phyloP scores from a whole-genome alignment of 768 basidiomycete species.

The Mrakia gelida region DNA sequence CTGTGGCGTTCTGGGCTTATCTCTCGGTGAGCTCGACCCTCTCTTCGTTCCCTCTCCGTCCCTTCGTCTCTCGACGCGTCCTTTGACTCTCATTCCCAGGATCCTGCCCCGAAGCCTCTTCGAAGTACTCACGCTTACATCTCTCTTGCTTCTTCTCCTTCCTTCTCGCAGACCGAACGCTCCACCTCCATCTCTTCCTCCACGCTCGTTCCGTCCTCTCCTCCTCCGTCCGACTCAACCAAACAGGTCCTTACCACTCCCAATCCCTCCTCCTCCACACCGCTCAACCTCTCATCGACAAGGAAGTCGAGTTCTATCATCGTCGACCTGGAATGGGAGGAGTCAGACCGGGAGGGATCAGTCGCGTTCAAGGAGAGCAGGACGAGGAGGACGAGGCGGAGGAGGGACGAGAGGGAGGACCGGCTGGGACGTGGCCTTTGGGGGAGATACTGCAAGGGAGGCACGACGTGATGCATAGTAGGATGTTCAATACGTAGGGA shows the following conservation, averaged over 20 bases:
- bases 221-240: conserved; percentile 85
- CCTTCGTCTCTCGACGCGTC: neutral
- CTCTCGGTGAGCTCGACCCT: conserved; percentile 54
- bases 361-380: conserved; percentile 48
- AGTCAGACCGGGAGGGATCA: conserved; percentile 40
- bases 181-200: conserved; percentile 86
- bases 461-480: conserved; percentile 91
- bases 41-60: neutral
- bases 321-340: neutral
- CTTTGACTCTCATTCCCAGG: neutral
- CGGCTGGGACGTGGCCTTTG: conserved; percentile 90
- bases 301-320: conserved; percentile 51
- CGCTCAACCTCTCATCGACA: conserved; percentile 62
- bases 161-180: conserved; percentile 61
- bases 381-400: conserved; percentile 37
- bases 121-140: neutral
- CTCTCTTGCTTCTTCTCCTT: neutral
- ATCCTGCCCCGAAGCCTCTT: neutral
- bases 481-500: conserved; percentile 72
- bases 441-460: conserved; percentile 85
- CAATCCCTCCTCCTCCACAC: conserved; percentile 79
- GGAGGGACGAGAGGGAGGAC: conserved; percentile 51
- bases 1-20: conserved; percentile 67
- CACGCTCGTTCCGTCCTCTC: conserved; percentile 86
- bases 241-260: conserved; percentile 84